Percentiles rank a stretch among this genome's conserved stretches.
Evolutionary conservation across 2,329 filamentous ascomycete genomes (phyloP).

Genomic region (Metarhizium humberi): DNA sequence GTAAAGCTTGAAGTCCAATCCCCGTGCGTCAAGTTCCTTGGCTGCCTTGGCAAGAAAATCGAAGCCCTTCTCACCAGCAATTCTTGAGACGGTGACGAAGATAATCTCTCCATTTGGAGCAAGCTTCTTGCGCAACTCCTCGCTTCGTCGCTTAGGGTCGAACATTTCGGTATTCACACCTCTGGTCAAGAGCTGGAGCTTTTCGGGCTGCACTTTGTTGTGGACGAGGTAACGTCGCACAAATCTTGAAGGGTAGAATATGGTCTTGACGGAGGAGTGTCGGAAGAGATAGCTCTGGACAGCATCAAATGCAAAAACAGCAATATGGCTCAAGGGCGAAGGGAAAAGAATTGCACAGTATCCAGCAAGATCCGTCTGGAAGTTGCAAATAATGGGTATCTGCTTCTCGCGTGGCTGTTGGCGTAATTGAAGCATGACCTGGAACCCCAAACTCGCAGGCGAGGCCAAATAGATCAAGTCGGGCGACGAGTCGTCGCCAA

Average conservation of each 20-base stretch:
- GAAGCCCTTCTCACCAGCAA: conserved; percentile 64
- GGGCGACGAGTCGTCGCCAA: conserved; percentile 39
- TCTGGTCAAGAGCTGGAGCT: conserved; percentile 51
- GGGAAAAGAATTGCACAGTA: conserved; percentile 65
- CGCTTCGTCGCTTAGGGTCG: conserved; percentile 41
- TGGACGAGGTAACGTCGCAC: conserved; percentile 51
- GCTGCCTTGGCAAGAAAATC: conserved; percentile 53
- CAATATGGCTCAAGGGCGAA: conserved; percentile 47
- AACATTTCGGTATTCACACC: conserved; percentile 58
- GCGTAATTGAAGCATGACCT: conserved; percentile 59
- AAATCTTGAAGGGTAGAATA: conserved; percentile 60
- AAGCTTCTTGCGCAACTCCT: conserved; percentile 40
- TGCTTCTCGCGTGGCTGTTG: conserved; percentile 46
- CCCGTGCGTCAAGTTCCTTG: conserved; percentile 41
- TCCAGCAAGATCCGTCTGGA: conserved; percentile 61
- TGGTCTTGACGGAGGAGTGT: conserved; percentile 50
- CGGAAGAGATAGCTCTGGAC: conserved; percentile 61
- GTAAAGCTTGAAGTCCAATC: conserved; percentile 52
- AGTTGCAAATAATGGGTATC: conserved; percentile 56
- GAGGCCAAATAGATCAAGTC: conserved; percentile 63
- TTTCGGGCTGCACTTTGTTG: conserved; percentile 44
- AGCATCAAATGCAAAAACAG: conserved; percentile 50
- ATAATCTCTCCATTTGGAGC: conserved; percentile 55
- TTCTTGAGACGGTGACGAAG: conserved; percentile 55
- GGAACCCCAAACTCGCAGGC: conserved; percentile 60